These are phyloP conservation scores for Peronospora destructor DNA, from an alignment of 352 stramenopile species.

Conservation along the genomic window DNA sequence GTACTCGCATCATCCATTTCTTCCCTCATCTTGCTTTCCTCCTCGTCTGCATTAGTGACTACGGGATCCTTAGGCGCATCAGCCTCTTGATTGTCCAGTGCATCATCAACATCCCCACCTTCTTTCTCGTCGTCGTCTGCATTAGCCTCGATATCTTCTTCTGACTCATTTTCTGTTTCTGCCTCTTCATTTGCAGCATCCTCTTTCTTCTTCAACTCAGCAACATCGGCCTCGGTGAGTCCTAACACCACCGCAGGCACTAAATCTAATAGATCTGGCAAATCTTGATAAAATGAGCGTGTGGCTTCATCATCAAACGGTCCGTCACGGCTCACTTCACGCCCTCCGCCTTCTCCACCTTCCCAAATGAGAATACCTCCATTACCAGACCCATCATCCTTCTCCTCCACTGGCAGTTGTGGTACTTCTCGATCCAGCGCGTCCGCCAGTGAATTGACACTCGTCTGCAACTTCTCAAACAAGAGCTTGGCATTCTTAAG, in stretches of 20 bases:
- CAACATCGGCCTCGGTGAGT: constrained; percentile 82
- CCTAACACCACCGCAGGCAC: constrained; percentile 92
- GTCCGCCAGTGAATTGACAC: constrained; percentile 73
- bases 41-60: constrained; percentile 12
- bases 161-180: constrained; percentile 25
- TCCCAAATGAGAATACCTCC: constrained; percentile 63
- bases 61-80: constrained; percentile 11
- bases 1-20: constrained; percentile 4
- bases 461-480: constrained; percentile 83
- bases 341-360: constrained; percentile 51
- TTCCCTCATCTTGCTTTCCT: constrained; percentile 21
- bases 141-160: constrained; percentile 34
- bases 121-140: constrained; percentile 40
- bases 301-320: constrained; percentile 95
- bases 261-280: constrained; percentile 92
- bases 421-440: constrained; percentile 74
- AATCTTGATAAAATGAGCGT: constrained; percentile 94
- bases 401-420: constrained; percentile 49
- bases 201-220: constrained; percentile 81
- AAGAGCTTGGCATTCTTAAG: constrained; percentile 65
- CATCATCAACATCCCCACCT: constrained; percentile 11
- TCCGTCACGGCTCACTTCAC: constrained; percentile 69
- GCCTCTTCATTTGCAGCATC: constrained; percentile 33
- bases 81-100: constrained; percentile 16
- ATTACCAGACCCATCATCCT: constrained; percentile 44